Percentiles rank a stretch among this genome's conserved stretches.
Evolutionary conservation across 306 rosid genomes (phyloP).

Genomic region (Ormosia emarginata): DNA sequence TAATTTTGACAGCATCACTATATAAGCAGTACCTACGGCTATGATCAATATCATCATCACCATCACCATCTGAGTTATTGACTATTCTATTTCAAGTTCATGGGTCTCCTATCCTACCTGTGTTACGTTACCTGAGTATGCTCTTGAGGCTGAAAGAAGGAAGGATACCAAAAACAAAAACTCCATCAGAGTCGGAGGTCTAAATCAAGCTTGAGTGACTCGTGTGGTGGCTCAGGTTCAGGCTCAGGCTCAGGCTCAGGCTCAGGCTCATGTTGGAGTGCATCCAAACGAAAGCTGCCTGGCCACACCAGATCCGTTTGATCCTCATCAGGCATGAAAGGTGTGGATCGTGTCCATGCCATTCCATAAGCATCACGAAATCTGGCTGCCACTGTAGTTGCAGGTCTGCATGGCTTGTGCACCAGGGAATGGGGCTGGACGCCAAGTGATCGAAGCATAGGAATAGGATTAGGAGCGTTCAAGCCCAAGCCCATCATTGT

Average conservation of each 20-base stretch:
- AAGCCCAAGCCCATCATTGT: constrained; percentile 62
- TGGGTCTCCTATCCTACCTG: constrained; percentile 34
- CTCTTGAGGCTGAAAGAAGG: constrained; percentile 13
- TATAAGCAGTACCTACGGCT: constrained; percentile 4
- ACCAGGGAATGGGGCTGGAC: constrained; percentile 78
- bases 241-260: too few relatives aligned
- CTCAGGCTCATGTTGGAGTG: constrained; percentile 12
- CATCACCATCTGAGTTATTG: constrained; percentile 20
- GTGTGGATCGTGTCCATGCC: constrained; percentile 25
- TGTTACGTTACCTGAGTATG: constrained; percentile 19
- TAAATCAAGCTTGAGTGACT: constrained; percentile 61
- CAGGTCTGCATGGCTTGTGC: constrained; percentile 63
- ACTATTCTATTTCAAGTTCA: not conserved
- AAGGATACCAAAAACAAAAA: not conserved
- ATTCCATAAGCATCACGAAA: constrained; percentile 50
- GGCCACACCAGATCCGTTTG: constrained; percentile 69
- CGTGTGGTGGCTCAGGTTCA: constrained; percentile 30
- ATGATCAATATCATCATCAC: too few relatives aligned
- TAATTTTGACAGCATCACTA: constrained; percentile 20
- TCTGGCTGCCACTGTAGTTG: constrained; percentile 42
- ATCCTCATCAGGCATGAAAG: constrained; percentile 46
- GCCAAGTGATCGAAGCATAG: constrained; percentile 56
- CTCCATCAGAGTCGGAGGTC: constrained; percentile 69
- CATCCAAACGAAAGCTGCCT: constrained; percentile 75
- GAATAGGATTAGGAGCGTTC: not conserved